Conservation (phyloP, 495 filamentous ascomycete genomes). For the Hypoxylon subgilvum region DNA sequence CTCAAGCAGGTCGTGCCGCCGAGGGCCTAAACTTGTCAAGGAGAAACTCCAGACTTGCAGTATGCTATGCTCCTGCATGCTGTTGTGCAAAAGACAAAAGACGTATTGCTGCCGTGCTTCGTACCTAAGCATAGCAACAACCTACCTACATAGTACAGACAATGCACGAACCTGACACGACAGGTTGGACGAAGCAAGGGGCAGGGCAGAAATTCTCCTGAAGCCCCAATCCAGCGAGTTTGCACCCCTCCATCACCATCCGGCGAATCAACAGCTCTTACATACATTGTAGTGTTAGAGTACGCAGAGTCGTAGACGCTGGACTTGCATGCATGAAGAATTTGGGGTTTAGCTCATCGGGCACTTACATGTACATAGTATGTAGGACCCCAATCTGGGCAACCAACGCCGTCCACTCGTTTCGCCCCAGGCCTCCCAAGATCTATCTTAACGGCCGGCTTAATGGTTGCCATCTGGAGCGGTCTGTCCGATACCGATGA, state of each 20-base stretch:
- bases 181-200: conserved; percentile 30
- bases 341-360: conserved; percentile 17
- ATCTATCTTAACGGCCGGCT: conserved; percentile 24
- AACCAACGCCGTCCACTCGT: conserved; percentile 7
- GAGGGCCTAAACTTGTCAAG: neutral
- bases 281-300: too few species aligned
- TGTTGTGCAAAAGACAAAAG: neutral
- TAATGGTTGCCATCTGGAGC: neutral
- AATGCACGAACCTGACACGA: conserved; percentile 31
- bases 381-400: conserved; percentile 10
- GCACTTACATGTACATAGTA: too few species aligned
- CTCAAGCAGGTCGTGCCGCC: conserved; percentile 6
- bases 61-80: neutral
- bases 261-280: conserved; percentile 25
- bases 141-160: neutral
- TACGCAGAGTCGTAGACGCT: too few species aligned
- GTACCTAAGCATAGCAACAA: neutral
- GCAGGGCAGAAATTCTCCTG: conserved; percentile 25
- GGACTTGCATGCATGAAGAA: conserved; percentile 25
- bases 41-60: conserved; percentile 7
- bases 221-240: neutral
- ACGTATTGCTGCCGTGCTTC: conserved; percentile 5
- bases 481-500: conserved; percentile 9
- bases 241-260: conserved; percentile 5
- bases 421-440: neutral